A percentile compares a stretch with the other conserved stretches of the same genome.
Evolutionary conservation across 1,284 basidiomycete species (phyloP).

Genomic region (Cryptococcus jaspeensis): DNA sequence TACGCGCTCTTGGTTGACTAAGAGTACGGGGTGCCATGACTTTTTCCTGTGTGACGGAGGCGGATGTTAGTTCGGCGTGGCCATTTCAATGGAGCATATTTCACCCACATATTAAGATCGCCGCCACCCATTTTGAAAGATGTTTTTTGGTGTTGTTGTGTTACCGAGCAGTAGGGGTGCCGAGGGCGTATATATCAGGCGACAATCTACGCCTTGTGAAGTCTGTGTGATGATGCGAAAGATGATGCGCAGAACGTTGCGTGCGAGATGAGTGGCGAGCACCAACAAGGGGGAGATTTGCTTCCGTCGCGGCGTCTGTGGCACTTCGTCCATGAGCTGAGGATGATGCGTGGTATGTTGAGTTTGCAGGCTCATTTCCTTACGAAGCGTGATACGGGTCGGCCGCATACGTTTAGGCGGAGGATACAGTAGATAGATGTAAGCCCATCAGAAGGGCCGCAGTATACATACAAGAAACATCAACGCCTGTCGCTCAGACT

Average conservation of each 20-base stretch:
- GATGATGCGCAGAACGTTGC: neutral
- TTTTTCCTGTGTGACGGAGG: conserved; percentile 83
- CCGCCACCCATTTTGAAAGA: conserved; percentile 84
- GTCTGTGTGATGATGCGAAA: neutral
- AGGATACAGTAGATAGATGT: neutral
- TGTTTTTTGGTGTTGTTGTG: conserved; percentile 2
- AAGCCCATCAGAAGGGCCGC: neutral
- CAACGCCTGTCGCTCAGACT: no score
- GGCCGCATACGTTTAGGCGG: neutral
- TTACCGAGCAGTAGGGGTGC: neutral
- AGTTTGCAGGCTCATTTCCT: neutral
- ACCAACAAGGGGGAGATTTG: neutral
- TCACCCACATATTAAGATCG: conserved; percentile 44
- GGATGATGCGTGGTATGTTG: neutral
- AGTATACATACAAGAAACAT: no score
- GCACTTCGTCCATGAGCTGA: no score
- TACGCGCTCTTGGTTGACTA: conserved; percentile 98
- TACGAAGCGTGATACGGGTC: neutral
- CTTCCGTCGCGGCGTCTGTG: neutral
- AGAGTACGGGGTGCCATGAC: conserved; percentile 96
- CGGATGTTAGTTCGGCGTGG: conserved; percentile 51
- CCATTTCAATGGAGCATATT: no score
- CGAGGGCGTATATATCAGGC: neutral
- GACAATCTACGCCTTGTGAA: neutral
- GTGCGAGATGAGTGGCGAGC: neutral